Base-by-base conservation (phyloP, 2,329 filamentous ascomycete species). In the Colletotrichum chrysophilum region DNA sequence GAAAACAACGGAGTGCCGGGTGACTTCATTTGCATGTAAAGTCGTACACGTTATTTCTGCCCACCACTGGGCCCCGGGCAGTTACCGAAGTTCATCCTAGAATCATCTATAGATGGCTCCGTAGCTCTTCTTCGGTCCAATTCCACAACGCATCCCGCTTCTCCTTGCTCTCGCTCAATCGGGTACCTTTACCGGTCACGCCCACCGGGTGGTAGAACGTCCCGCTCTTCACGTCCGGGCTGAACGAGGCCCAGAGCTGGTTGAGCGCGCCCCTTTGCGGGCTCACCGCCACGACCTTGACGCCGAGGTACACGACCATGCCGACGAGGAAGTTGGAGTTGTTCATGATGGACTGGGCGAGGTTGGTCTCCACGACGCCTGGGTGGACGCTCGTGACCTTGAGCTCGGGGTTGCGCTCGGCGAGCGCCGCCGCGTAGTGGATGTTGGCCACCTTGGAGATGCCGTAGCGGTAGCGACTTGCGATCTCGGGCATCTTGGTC, bases 251-350 rank as follows among this genome's bases (percentile, higher is more conserved):
- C 84, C 84, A 85, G 2, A 82, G 75, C 38, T 81, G 81, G 62
- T 82, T 83, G 34, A 75, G 58, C 12, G 74, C 74, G 5, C 74
- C 74, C 64, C 74, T 75, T 2, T 81, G 79, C 7, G 79, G 65
- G 8, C 80, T 79, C 71, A 82, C 76, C 76, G 81, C 70, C 28
- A 38, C 43, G 26, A 73, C 26, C 12, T 77, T 77, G 38, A 79
- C 98, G 87, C 97, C 97, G 90, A 95, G 96, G 86, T 98, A 98
- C 93, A 98, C 96, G 85, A 98, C 96, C 80, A 98, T 98, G 82
- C 96, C 97, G 78, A 98, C 96, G 88, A 98, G 98, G 95, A 98
- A 98, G 93, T 98, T 96, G 52, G 96, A 98, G 91, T 95, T 97
- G 83, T 98, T 98, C 56, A 68, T 58, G 58, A 75, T 34, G 21